Evolutionary conservation across 2,329 filamentous ascomycete genomes (phyloP).

Genomic region (Epichloe uncinata): DNA sequence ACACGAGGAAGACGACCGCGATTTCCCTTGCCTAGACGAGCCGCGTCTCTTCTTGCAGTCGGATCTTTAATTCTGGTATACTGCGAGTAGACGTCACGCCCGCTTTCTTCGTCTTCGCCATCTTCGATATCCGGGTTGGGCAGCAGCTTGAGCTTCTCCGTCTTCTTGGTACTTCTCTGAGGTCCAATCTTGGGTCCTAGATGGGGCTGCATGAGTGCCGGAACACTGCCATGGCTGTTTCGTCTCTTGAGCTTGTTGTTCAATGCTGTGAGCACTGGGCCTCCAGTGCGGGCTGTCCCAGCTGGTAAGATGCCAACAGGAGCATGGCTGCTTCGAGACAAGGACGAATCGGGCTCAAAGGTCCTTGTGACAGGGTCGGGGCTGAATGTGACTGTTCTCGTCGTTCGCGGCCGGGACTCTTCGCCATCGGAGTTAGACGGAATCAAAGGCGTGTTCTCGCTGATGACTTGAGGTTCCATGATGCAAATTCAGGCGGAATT

Average conservation of each 20-base stretch:
- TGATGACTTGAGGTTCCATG: slow-evolving; percentile 15
- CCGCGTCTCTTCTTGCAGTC: slow-evolving; percentile 81
- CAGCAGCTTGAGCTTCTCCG: slow-evolving; percentile 93
- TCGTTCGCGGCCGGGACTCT: slow-evolving; percentile 27
- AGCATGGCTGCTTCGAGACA: slow-evolving; percentile 11
- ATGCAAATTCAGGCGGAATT: neutral
- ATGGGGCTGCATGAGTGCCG: slow-evolving; percentile 22
- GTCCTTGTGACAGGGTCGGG: slow-evolving; percentile 51
- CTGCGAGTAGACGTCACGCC: slow-evolving; percentile 91
- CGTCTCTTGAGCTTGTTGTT: slow-evolving; percentile 80
- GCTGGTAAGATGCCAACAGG: slow-evolving; percentile 13
- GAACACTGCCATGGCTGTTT: slow-evolving; percentile 58
- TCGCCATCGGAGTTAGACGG: slow-evolving; percentile 10
- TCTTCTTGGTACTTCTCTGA: slow-evolving; percentile 87
- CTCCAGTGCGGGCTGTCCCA: slow-evolving; percentile 23
- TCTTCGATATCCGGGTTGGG: slow-evolving; percentile 80
- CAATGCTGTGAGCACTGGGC: slow-evolving; percentile 59
- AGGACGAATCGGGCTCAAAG: slow-evolving; percentile 35
- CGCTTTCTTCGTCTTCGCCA: slow-evolving; percentile 72
- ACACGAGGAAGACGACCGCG: slow-evolving; percentile 76
- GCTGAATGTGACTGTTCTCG: slow-evolving; percentile 66
- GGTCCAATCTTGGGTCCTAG: slow-evolving; percentile 66
- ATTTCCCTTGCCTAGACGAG: slow-evolving; percentile 84
- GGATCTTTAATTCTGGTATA: slow-evolving; percentile 97
- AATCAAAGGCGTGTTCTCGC: slow-evolving; percentile 25